Evolutionary conservation across 352 stramenopile species (phyloP), one percentile per base, ranked within the genome.

Genomic region (Pythium coloratum): DNA sequence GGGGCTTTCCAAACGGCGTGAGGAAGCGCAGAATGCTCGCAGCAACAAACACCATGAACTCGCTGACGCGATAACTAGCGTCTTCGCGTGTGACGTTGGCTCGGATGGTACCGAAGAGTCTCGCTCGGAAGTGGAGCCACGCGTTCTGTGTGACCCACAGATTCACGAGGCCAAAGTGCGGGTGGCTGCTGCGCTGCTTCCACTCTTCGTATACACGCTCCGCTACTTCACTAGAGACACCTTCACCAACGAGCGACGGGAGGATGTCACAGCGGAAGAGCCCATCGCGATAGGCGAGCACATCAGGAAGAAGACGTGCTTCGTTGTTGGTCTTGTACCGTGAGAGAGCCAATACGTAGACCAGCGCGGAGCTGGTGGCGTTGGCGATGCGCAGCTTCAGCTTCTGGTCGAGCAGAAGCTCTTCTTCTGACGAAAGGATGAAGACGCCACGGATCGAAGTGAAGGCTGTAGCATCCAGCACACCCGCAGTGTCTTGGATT

Each of bases 71-170:
- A 49, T 84, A 80, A 18, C 16, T 57, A 12, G 62, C 9, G 38
- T 76, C 46, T 16, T 12, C 61, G 9, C 54, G 59, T 8, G 42
- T 13, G 6, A 82, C 53, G 24, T 77, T 72, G 16, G 62, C 44
- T 3, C 61, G 57, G 20, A 88, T 70, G 10, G 58, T 74, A 49
- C 49, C 69, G 33, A 89, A 76, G 0, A 91, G 55, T 0, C 82
- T 65, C 4, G 84, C 75, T 10, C 56, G 13, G 47, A 76, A 78
- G 55, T 78, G 78, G 16, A 84, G 55, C 62, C 85, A 71, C 10
- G 89, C 88, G 76, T 97, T 97, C 78, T 98, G 93, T 5, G 75
- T 83, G 44, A 98, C 92, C 75, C 97, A 98, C 71, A 98, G 97
- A 20, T 88, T 96, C 50, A 90, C 90, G 26, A 98, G 71, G 10